Conservation (phyloP, 106 monocot genomes). For the Dendrobium chrysotoxum region DNA sequence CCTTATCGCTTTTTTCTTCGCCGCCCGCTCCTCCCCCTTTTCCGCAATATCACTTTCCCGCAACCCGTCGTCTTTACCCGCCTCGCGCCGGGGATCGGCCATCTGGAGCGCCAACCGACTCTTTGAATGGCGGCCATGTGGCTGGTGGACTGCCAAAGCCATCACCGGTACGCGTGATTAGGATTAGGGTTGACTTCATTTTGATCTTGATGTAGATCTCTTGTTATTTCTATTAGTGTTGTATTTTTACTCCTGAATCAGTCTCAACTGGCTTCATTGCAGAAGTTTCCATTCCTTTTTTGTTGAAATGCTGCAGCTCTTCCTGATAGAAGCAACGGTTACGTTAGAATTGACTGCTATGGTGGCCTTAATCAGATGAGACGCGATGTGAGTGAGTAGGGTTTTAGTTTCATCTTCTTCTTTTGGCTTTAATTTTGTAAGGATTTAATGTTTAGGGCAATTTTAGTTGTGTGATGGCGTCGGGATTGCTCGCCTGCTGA, state of each 20-base stretch:
- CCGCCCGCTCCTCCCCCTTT: background rate
- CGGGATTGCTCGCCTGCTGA: conserved; percentile 90
- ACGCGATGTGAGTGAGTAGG: conserved; percentile 77
- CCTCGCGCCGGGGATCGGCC: conserved; percentile 5
- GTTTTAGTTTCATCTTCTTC: conserved; percentile 6
- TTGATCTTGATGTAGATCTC: background rate
- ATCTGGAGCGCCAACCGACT: conserved; percentile 48
- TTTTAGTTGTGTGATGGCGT: conserved; percentile 87
- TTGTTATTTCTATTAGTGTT: background rate
- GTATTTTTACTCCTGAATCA: conserved; percentile 17
- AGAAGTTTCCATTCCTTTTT: conserved; percentile 24
- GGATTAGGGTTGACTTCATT: background rate
- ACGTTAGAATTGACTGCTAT: conserved; percentile 84
- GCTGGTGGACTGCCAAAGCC: conserved; percentile 51
- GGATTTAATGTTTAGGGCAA: background rate
- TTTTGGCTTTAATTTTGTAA: background rate
- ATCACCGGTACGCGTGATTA: background rate
- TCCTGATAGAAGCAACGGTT: conserved; percentile 59
- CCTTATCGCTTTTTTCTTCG: conserved; percentile 12
- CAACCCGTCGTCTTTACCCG: background rate
- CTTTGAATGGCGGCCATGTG: conserved; percentile 67
- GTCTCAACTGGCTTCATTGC: conserved; percentile 17
- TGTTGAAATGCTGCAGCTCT: conserved; percentile 66
- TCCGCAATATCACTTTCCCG: background rate
- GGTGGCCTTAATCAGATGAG: conserved; percentile 97